Base-by-base conservation (phyloP, 164 flowering plant species). In the Hamamelis virginiana region DNA sequence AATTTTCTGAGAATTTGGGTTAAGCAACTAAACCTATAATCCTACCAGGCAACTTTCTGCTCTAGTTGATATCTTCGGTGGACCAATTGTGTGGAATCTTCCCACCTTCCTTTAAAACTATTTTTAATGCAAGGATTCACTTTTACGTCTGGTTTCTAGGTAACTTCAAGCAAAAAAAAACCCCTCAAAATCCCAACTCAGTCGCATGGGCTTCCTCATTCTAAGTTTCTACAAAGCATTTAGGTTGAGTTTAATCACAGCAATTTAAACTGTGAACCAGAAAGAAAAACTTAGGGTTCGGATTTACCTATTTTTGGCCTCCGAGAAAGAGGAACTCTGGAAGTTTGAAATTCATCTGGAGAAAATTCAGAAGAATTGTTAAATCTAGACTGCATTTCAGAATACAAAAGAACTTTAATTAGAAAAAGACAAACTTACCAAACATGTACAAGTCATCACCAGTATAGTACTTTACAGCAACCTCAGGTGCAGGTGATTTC, bases 311-410 rank as follows among this genome's bases (percentile, higher is more conserved):
- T 92, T 73, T 78, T 85, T 69, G 98, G 98, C 70, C 97, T 85
- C 69, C 98, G 84, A 71, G 97, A 57, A 61, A 81, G 46, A 23
- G 97, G 97, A 68, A 75, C 73, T 80, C 96, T 83, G 38, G 87
- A 64, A 43, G 97, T 92, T 80, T 95, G 98, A 69, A 92, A 95
- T 82, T 95, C 98, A 89, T 95, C 98, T 95, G 87, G 21, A 64
- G 48, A 50, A 72, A 70, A 69, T 41, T 26, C 15, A 45, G 25
- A 65, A 26, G 51, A 43, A 28, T 52, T 62, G 70, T 73, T 59
- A 65, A 62, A 21, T 8, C 48, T 1, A 69, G 23, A 52, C 26
- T 2, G 2, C 15, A 27, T 5, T 27, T 58, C 0, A 12, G 15
- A 45, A 57, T 41, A 61, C 22, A 47, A n/a, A 33, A 57, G 74